Evolutionary conservation across 495 filamentous ascomycete genomes (phyloP), one percentile per base, ranked within the genome.

Genomic region (Astrothelium macrocarpum): DNA sequence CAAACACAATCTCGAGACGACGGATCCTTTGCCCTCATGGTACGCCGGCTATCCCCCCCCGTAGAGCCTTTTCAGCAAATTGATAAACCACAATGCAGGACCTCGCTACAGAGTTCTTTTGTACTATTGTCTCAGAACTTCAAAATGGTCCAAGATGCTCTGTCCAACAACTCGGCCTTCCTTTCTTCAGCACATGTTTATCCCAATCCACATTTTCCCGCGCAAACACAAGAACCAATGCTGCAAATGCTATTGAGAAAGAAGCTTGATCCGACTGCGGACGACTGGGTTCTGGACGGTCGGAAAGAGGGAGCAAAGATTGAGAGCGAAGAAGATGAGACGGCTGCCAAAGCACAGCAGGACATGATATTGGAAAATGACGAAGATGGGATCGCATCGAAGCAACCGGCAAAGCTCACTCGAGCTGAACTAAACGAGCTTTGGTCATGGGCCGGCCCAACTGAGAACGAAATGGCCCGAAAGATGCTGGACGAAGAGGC

Each of bases 221-320:
- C 86, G 12, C 84, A 84, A 49, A 86, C 82, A 11, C 84, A 92
- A 70, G 83, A 87, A 56, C 74, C 68, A 49, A 75, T 85, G 3
- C 81, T 93, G 1, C 73, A 80, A 7, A 78, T 84, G 61, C 75
- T 95, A 1, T 76, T 94, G 25, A 84, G 90, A 23, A 94, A 93
- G 74, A 93, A 92, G 72, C 81, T 88, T 25, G 88, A 92, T 60
- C 87, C 89, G 2, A 78, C 81, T 2, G 84, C 90, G 29, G 88
- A 90, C 65, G 82, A 82, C 32, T 87, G 85, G 81, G 85, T 93
- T 16, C 83, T 83, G 10, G 79, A 85, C 45, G 86, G 85, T 9
- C 80, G 82, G 3, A 71, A 69, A 9, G 65, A 46, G 16, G 67
- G 0, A 39, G 20, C 28, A n/a, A 32, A 12, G 14, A 65, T 34